Evolutionary conservation across 176 grass and related monocot species (phyloP).

Genomic region (Ampelocalamus luodianensis): DNA sequence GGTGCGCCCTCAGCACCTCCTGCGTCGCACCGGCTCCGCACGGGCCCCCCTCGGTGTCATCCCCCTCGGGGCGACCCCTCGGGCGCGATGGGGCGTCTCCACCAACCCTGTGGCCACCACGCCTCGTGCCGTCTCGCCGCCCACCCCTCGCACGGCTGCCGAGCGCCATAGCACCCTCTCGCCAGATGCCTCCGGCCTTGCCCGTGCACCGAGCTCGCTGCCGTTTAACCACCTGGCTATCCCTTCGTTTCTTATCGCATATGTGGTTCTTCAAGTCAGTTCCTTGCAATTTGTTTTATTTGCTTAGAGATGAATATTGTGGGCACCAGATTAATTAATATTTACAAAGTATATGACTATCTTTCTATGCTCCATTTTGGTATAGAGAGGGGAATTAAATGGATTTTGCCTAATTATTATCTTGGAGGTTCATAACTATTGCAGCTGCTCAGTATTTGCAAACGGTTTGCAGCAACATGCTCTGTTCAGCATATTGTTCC

Average conservation of each 20-base stretch:
- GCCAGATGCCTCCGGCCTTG: no score
- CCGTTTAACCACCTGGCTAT: no score
- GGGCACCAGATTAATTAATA: neutral
- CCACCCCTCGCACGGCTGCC: no score
- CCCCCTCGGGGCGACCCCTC: no score
- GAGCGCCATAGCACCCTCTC: no score
- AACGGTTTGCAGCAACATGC: neutral
- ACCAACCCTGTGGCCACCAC: no score
- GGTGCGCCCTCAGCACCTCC: no score
- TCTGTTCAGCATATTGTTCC: slow-evolving; percentile 30
- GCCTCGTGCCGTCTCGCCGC: no score
- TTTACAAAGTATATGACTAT: slow-evolving; percentile 6
- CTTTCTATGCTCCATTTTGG: slow-evolving; percentile 30
- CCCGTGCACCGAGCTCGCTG: no score
- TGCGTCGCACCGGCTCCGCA: no score
- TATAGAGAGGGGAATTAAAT: neutral
- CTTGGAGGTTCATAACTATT: slow-evolving; percentile 8
- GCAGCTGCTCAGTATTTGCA: neutral
- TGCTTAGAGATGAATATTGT: slow-evolving; percentile 30
- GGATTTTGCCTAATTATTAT: slow-evolving; percentile 14
- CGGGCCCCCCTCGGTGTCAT: no score
- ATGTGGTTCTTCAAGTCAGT: slow-evolving; percentile 80
- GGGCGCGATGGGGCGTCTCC: no score
- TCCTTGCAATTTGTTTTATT: slow-evolving; percentile 42
- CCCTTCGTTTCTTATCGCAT: slow-evolving; percentile 76